phyloP scores from a whole-genome alignment of 106 monocot species.

The Ottelia alismoides region DNA sequence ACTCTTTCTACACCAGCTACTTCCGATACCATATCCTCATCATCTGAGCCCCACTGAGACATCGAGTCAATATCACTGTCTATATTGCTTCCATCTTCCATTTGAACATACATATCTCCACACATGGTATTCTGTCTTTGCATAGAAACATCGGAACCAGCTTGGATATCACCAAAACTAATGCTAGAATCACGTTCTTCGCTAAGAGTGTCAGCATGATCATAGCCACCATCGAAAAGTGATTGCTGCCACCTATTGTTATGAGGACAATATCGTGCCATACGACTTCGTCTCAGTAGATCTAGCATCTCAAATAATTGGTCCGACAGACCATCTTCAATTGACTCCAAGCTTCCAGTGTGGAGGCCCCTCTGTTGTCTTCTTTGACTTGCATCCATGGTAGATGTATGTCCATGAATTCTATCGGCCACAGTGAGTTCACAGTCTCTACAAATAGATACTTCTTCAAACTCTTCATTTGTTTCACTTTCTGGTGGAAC shows the following conservation, averaged over 20 bases:
- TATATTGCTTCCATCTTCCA: constrained; percentile 28
- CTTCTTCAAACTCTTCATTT: constrained; percentile 38
- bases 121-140: constrained; percentile 26
- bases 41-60: constrained; percentile 64
- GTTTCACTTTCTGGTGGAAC: constrained; percentile 29
- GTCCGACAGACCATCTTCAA: constrained; percentile 49
- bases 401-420: constrained; percentile 7
- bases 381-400: constrained; percentile 23
- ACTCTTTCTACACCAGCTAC: constrained; percentile 17
- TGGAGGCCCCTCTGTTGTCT: constrained; percentile 16
- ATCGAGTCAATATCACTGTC: constrained; percentile 58
- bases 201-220: constrained; percentile 42
- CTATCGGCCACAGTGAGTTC: constrained; percentile 46
- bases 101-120: constrained; percentile 26
- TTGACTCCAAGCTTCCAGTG: constrained; percentile 37
- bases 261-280: constrained; percentile 7
- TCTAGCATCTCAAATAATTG: constrained; percentile 54
- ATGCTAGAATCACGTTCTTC: constrained; percentile 55
- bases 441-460: constrained; percentile 66
- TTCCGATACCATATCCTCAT: constrained; percentile 26
- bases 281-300: constrained; percentile 54
- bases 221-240: constrained; percentile 50
- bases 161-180: constrained; percentile 50
- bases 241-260: constrained; percentile 17
- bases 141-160: constrained; percentile 61